Evolutionary conservation across 148 eudicot species (phyloP).

Genomic region (Rhododendron ovatum): DNA sequence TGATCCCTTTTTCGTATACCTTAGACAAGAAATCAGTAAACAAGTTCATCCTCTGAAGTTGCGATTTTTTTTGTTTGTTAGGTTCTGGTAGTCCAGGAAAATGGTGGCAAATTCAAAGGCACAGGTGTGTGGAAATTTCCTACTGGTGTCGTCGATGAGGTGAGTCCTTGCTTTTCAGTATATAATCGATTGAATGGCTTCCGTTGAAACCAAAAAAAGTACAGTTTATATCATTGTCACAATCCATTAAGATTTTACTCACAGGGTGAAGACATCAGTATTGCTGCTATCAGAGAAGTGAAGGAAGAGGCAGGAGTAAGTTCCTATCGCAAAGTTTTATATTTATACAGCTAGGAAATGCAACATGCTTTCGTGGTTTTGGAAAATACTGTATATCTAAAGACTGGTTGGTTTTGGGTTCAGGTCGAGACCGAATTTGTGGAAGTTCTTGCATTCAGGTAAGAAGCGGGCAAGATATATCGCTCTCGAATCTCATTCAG

Average conservation of each 20-base stretch:
- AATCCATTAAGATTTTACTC: not conserved
- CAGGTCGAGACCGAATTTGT: slow-evolving; percentile 63
- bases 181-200: not conserved
- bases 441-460: slow-evolving; percentile 74
- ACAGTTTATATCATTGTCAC: not conserved
- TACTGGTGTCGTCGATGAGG: slow-evolving; percentile 55
- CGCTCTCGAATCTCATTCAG: not conserved
- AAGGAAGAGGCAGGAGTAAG: slow-evolving; percentile 1
- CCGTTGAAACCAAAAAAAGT: not conserved
- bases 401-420: slow-evolving; percentile 5
- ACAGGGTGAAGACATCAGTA: not conserved
- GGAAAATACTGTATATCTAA: not conserved
- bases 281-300: not conserved
- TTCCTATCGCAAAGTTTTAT: not conserved
- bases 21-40: not conserved
- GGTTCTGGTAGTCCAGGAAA: not conserved
- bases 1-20: not conserved
- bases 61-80: not conserved
- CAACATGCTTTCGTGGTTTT: not conserved
- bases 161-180: not conserved
- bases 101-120: slow-evolving; percentile 12
- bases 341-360: not conserved
- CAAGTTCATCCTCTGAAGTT: not conserved
- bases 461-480: not conserved
- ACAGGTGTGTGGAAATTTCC: slow-evolving; percentile 58